Evolutionary conservation across 768 basidiomycete genomes (phyloP), one percentile per base, ranked within the genome.

Genomic region (Obba rivulosa): DNA sequence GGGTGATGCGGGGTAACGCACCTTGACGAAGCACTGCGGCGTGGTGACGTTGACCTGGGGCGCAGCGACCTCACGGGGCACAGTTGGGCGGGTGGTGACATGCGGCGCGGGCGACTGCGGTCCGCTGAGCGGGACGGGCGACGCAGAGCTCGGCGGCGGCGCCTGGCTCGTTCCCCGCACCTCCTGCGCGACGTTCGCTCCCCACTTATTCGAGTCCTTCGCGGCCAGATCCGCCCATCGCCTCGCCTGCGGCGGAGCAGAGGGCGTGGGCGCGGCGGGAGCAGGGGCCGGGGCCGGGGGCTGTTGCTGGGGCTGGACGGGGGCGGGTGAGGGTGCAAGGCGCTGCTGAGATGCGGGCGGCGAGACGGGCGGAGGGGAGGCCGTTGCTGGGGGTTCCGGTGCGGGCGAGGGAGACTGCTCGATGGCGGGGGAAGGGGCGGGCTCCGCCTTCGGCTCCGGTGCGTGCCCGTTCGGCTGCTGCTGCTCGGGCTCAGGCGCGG

Each of bases 151-250:
- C 8, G 79, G 72, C 21, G 70, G 62, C 48, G 68, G 71, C 23
- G 77, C 81, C 60, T 90, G 85, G 4, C 82, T 81, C n/a, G 81
- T 77, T 24, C 87, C 89, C 49, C 85, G 82, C 2, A 80, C 79
- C 49, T 91, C 86, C 48, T 79, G 79, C 1, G 88, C 89, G 31
- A 92, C 85, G 14, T 84, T 79, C 1, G 82, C 67, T 38, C 91
- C 90, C 93, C 92, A 95, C 63, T 87, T 89, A 61, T 83, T 84
- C 14, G 77, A 67, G 61, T 87, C 87, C 17, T 85, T 66, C 35
- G 93, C 92, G 40, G 93, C 93, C 39, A 96, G 80, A 48, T 85
- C 88, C 0, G 94, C 94, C 94, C 93, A 97, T 0, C 86, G 86
- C 63, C 88, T 87, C 14, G 88, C 90, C 13, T 58, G 69, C 10